A percentile compares a stretch with the other conserved stretches of the same genome.
Conservation (phyloP, 73 alveolate species). For the Symbiodinium pilosum region DNA sequence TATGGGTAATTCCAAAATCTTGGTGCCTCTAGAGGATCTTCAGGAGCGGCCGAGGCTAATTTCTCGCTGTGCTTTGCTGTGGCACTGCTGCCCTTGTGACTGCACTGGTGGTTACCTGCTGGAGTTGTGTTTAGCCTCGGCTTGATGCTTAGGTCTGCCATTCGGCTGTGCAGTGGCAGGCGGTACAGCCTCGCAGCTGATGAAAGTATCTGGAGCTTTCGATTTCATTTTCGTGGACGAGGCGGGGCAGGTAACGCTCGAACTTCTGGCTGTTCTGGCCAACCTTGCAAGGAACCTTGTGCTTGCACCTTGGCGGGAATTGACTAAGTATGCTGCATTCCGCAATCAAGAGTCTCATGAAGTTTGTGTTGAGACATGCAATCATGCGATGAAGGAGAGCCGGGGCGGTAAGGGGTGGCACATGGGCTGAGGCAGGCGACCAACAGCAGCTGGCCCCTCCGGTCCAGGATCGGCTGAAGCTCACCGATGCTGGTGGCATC, state of each 20-base stretch:
- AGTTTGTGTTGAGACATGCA: no score
- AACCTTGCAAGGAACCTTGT: conserved; percentile 22
- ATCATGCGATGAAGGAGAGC: no score
- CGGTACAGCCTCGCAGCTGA: conserved; percentile 66
- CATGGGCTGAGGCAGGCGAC: conserved; percentile 56
- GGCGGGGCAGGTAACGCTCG: conserved; percentile 77
- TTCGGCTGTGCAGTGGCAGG: conserved; percentile 9
- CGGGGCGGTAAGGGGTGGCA: no score
- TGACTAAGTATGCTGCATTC: no score
- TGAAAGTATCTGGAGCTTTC: conserved; percentile 26
- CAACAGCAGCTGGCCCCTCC: conserved; percentile 90
- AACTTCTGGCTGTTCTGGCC: conserved; percentile 40
- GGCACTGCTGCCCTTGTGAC: not conserved
- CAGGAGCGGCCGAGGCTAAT: no score
- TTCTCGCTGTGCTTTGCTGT: not conserved
- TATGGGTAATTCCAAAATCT: not conserved
- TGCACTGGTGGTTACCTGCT: not conserved
- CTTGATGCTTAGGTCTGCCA: not conserved
- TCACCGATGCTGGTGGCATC: conserved; percentile 40
- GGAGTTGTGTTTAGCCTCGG: not conserved
- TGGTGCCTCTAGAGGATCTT: no score
- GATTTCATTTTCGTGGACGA: conserved; percentile 68
- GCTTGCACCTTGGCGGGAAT: conserved; percentile 21
- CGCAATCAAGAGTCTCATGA: no score
- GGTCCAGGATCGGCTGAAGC: not conserved